Percentiles rank a stretch among this genome's conserved stretches.
phyloP scores from a whole-genome alignment of 805 yeast genomes.

The Zygoascus flipseniorum region DNA sequence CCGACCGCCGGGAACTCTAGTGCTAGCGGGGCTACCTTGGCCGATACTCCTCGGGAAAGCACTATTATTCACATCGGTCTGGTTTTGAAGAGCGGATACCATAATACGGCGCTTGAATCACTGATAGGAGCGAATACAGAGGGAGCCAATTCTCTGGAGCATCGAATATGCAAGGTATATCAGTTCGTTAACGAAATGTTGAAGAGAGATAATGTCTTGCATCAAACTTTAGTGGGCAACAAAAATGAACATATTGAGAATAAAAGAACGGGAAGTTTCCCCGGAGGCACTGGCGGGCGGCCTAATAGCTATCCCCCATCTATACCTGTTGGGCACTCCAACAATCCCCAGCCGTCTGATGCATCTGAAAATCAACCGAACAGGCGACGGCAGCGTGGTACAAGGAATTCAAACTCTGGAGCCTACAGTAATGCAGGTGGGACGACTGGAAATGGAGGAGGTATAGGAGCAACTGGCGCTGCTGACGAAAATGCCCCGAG shows the following conservation, averaged over 20 bases:
- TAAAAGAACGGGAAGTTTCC: not conserved
- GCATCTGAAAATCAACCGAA: not conserved
- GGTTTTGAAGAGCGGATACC: not conserved
- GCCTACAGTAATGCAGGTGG: not conserved
- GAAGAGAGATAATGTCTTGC: not conserved
- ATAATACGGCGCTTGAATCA: not conserved
- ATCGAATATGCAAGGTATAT: not conserved
- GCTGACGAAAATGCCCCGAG: not conserved
- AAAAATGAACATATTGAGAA: not conserved
- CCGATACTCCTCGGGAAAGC: not conserved
- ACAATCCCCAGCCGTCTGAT: not conserved
- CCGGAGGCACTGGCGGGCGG: too few relatives aligned
- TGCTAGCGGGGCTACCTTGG: too few relatives aligned
- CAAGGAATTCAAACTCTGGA: not conserved
- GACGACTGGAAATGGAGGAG: not conserved
- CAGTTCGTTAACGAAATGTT: not conserved
- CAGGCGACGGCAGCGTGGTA: not conserved
- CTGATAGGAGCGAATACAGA: not conserved
- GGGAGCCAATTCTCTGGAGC: not conserved
- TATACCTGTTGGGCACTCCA: not conserved
- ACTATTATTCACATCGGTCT: not conserved
- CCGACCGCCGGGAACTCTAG: too few relatives aligned
- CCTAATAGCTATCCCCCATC: not conserved
- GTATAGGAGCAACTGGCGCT: not conserved
- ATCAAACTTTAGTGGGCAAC: not conserved